Base-by-base conservation (phyloP, 495 filamentous ascomycete species). In the Daldinia bambusicola region DNA sequence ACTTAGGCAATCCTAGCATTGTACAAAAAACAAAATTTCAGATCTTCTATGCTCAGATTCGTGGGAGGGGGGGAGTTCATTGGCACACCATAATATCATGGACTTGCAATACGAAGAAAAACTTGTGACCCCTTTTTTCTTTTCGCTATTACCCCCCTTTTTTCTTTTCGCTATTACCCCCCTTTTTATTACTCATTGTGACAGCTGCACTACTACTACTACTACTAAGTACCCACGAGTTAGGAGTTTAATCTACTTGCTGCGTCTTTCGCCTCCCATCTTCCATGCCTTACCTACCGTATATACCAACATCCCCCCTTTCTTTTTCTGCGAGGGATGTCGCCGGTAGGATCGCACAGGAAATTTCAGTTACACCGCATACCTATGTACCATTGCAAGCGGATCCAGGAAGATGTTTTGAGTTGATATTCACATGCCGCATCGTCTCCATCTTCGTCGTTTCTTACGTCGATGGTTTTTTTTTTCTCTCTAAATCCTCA, bases 101-200 rank as follows among this genome's bases (percentile, higher is more conserved):
- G 61, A 65, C 57, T 69, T 68, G 64, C 63, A 72, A 67, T 67
- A 68, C 55, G 64, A 67, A 70, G 30, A 73, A 70, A 70, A 61
- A 52, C 55, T 65, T 66, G 50, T 53, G 50, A 53, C 62, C 66
- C 66, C 41, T 55, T 65, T 60, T 40, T 52, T 22, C 57, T 22
- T 26, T 20, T 16, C 18, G n/a, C 26, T 61, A 63, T 45, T 55
- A 45, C 57, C 61, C 45, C 40, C 62, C 50, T n/a, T n/a, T n/a
- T 37, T 53, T 32, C 57, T 36, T 32, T 31, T 30, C 14, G n/a
- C 31, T 59, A 66, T 43, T 57, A 32, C 58, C 66, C 8, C 8
- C 52, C 52, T 55, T 53, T 59, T 57, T 22, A 48, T 48, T 48
- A 3, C 9, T 63, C 52, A 26, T 67, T 65, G 75, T 76, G 66